Base-by-base conservation (phyloP, 2,329 filamentous ascomycete genomes). In the Madurella fahalii region DNA sequence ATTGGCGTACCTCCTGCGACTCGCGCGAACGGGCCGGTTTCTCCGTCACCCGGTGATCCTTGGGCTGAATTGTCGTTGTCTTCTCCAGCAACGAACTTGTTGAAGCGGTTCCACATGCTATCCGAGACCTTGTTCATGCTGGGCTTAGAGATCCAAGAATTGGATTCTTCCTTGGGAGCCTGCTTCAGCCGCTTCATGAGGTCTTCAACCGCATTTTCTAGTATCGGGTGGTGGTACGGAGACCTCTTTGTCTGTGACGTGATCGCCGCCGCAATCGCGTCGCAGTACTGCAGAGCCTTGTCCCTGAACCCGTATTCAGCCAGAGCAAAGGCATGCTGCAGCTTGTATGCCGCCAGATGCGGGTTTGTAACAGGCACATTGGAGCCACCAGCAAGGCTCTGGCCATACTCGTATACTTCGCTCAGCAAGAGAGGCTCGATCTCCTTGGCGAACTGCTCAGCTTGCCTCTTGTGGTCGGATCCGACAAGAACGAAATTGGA, bases 101-200 rank as follows among this genome's bases (percentile, higher is more conserved):
- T 97, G 73, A 99, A 96, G 56, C 88, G 90, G 60, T 85, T 91
- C 81, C 90, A 92, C 68, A 97, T 84, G 34, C 88, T 90, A 58
- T 88, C 91, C 2, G 92, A 94, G 0, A 97, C 90, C 71, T 95
- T 96, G 70, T 95, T 92, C 82, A 97, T 95, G 69, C 85, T 96
- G 7, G 93, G 91, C 70, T 94, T 96, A 1, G 90, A 87, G 50
- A 99, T 94, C 90, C 93, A 96, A 2, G 91, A 93, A 17, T 83
- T 85, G 7, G 85, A 86, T 52, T 82, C 85, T 61, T 94, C 90
- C 66, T 87, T 90, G 12, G 92, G 90, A 16, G 91, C 87, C 68
- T 94, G 89, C 63, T 87, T 92, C 40, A 99, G 76, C 56, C 93
- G 85, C 60, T 86, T 87, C 67, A 82, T 84, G 32, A 99, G 78